Evolutionary conservation across 73 alveolate genomes (phyloP).

Genomic region (Paramecium biaurelia): DNA sequence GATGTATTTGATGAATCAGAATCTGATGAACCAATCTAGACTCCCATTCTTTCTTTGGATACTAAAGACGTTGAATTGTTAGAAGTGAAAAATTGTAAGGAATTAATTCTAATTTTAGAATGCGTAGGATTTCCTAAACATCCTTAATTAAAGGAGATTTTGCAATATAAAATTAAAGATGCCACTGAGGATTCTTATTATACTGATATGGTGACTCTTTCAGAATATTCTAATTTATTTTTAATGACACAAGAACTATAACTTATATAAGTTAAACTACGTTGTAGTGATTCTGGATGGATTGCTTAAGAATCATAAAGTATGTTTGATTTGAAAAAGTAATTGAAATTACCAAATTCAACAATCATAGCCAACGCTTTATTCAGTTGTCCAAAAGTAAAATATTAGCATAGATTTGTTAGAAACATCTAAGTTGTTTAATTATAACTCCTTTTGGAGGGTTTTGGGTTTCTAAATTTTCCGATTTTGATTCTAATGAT

Average conservation of each 20-base stretch:
- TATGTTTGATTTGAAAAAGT: neutral
- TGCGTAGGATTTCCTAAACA: constrained; percentile 37
- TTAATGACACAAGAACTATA: neutral
- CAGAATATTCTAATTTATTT: neutral
- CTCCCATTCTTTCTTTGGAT: neutral
- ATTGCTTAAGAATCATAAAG: neutral
- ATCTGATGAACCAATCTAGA: neutral
- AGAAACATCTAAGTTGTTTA: neutral
- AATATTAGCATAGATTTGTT: too few species aligned
- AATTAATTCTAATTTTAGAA: neutral
- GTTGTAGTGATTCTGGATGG: neutral
- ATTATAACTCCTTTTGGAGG: neutral
- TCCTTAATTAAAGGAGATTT: neutral
- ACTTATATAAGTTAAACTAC: neutral
- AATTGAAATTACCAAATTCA: neutral
- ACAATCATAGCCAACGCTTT: neutral
- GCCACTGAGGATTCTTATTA: neutral
- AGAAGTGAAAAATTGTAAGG: neutral
- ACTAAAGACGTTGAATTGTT: neutral
- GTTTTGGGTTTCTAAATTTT: neutral
- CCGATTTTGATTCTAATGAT: neutral
- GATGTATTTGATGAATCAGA: constrained; percentile 10
- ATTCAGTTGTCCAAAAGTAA: constrained; percentile 18
- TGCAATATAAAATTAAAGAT: neutral
- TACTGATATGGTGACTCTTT: neutral